Percentiles rank a stretch among this genome's conserved stretches.
These are phyloP conservation scores for Lactarius evosmus DNA, from an alignment of 768 basidiomycete genomes.

Conservation along the genomic window DNA sequence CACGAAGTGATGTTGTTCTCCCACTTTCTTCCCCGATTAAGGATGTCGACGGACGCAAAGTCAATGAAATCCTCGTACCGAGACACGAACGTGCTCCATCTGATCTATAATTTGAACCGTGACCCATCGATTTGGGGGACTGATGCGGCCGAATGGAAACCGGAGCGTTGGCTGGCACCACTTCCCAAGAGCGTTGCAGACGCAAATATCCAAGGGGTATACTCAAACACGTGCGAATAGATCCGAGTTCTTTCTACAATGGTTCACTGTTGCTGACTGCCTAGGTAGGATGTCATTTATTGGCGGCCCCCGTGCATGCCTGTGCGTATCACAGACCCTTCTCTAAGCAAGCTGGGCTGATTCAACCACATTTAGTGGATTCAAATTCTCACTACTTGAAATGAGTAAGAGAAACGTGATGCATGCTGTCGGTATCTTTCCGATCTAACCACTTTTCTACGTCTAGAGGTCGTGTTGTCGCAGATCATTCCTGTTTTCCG, in stretches of 20 bases:
- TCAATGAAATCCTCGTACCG: slow-evolving; percentile 29
- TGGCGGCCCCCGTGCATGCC: slow-evolving; percentile 6
- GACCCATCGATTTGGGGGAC: slow-evolving; percentile 38
- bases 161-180: slow-evolving; percentile 41
- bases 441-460: background rate
- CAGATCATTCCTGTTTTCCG: no score
- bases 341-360: background rate
- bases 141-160: slow-evolving; percentile 43
- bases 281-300: slow-evolving; percentile 7
- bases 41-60: background rate
- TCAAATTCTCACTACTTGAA: slow-evolving; percentile 12
- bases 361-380: background rate
- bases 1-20: background rate
- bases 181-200: slow-evolving; percentile 29
- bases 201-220: slow-evolving; percentile 37
- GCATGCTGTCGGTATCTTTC: background rate
- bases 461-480: slow-evolving; percentile 5
- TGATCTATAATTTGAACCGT: slow-evolving; percentile 35
- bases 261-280: background rate
- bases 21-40: background rate
- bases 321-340: background rate
- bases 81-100: slow-evolving; percentile 31
- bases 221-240: slow-evolving; percentile 32
- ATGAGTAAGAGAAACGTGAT: background rate
- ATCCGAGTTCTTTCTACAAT: background rate